A percentile compares a stretch with the other conserved stretches of the same genome.
Conservation (phyloP, 1,284 basidiomycete species). For the Volvariella volvacea region DNA sequence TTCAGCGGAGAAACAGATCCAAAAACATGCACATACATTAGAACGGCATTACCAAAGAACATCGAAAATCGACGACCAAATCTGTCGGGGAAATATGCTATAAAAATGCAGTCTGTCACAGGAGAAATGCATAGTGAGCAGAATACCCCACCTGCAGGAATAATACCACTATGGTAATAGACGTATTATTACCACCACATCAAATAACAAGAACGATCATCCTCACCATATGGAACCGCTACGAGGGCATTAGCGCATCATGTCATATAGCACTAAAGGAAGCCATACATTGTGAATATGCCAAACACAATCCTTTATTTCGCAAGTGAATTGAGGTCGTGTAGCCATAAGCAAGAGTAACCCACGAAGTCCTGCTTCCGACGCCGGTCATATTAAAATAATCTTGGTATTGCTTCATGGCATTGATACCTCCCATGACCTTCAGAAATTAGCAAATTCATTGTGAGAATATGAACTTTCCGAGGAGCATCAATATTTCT, state of each 20-base stretch:
- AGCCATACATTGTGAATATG: slow-evolving; percentile 40
- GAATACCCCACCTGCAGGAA: slow-evolving; percentile 31
- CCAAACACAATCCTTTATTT: slow-evolving; percentile 41
- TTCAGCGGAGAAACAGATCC: slow-evolving; percentile 3
- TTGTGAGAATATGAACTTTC: too few species aligned
- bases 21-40: slow-evolving; percentile 28
- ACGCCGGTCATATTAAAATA: slow-evolving; percentile 41
- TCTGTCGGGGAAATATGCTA: slow-evolving; percentile 41
- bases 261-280: slow-evolving; percentile 1
- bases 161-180: slow-evolving; percentile 28
- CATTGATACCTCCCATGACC: slow-evolving; percentile 49
- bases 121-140: slow-evolving; percentile 3
- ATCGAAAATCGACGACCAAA: slow-evolving; percentile 48
- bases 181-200: slow-evolving; percentile 5
- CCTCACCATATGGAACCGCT: slow-evolving; percentile 32
- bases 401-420: slow-evolving; percentile 39
- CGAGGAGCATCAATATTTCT: not conserved
- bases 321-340: slow-evolving; percentile 5
- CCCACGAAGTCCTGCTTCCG: slow-evolving; percentile 36
- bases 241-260: not conserved
- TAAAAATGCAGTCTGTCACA: not conserved
- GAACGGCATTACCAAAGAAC: slow-evolving; percentile 40
- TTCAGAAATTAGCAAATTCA: too few species aligned
- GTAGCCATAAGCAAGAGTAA: slow-evolving; percentile 3
- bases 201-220: slow-evolving; percentile 8